Percentiles rank a stretch among this genome's conserved stretches.
Evolutionary conservation across 257 asterid species (phyloP).

Genomic region (Echites panduratus): DNA sequence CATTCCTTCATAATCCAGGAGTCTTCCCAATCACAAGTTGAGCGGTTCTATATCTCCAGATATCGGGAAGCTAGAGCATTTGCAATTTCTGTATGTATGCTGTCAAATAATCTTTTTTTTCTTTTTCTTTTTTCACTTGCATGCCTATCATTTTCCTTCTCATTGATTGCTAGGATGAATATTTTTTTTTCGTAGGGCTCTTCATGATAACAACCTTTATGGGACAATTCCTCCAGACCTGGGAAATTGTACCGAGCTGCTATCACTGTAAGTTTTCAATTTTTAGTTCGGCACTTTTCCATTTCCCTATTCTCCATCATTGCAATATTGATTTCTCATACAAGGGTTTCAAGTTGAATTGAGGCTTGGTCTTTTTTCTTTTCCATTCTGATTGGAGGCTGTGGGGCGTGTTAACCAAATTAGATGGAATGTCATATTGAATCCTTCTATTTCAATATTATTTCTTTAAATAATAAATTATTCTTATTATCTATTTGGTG

Average conservation of each 20-base stretch:
- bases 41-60: constrained; percentile 85
- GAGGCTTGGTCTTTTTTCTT: neutral
- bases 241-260: constrained; percentile 84
- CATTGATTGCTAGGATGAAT: constrained; percentile 25
- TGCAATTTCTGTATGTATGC: constrained; percentile 74
- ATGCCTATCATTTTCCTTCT: constrained; percentile 12
- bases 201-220: constrained; percentile 79
- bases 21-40: constrained; percentile 80
- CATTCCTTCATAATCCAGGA: constrained; percentile 50
- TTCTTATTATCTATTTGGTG: neutral
- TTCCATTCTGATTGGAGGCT: neutral
- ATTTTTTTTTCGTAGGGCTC: constrained; percentile 49
- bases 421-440: neutral
- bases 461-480: neutral
- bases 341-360: neutral
- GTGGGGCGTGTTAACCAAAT: neutral
- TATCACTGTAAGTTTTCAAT: constrained; percentile 60
- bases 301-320: neutral
- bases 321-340: neutral
- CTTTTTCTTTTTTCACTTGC: constrained; percentile 17
- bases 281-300: neutral
- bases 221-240: constrained; percentile 85
- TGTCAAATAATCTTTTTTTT: constrained; percentile 15
- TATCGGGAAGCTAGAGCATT: constrained; percentile 72
- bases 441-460: neutral